Percentiles rank a stretch among this genome's conserved stretches.
phyloP scores from a whole-genome alignment of 768 basidiomycete genomes.

The Amanita rimosa region DNA sequence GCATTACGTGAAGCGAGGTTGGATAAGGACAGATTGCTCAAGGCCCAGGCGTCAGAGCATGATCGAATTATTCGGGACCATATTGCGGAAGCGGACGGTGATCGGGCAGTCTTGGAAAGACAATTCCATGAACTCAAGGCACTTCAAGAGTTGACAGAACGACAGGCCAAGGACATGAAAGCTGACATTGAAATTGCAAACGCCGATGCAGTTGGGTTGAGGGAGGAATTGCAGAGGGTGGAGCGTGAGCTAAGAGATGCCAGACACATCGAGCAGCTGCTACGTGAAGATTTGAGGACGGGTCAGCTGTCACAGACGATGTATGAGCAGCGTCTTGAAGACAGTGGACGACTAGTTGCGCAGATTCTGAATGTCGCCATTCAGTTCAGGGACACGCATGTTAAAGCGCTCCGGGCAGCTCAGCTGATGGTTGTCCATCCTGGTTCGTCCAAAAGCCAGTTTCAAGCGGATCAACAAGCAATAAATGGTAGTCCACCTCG shows the following conservation, averaged over 20 bases:
- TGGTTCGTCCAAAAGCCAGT: conserved; percentile 32
- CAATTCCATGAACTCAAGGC: conserved; percentile 69
- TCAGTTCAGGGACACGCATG: conserved; percentile 65
- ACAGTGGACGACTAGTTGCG: conserved; percentile 57
- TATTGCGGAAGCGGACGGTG: conserved; percentile 87
- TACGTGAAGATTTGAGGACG: conserved; percentile 66
- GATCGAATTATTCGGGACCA: conserved; percentile 70
- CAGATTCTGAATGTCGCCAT: conserved; percentile 77
- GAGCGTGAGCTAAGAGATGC: conserved; percentile 63
- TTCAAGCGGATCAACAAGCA: conserved; percentile 11
- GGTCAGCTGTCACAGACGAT: conserved; percentile 58
- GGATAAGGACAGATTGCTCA: conserved; percentile 74
- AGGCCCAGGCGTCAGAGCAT: conserved; percentile 59
- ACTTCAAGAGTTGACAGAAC: conserved; percentile 45
- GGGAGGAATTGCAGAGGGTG: conserved; percentile 63
- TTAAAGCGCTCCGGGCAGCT: conserved; percentile 54
- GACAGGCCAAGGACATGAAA: conserved; percentile 51
- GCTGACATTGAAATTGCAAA: conserved; percentile 53
- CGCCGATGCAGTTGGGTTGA: conserved; percentile 55
- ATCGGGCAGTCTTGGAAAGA: conserved; percentile 85
- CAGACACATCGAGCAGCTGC: conserved; percentile 50
- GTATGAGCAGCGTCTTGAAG: conserved; percentile 57
- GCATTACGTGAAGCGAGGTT: conserved; percentile 55
- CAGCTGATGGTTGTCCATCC: conserved; percentile 49
- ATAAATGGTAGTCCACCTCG: conserved; percentile 17